These are phyloP conservation scores for Forsythia viridissima DNA, from an alignment of 257 asterid species.

Conservation along the genomic window DNA sequence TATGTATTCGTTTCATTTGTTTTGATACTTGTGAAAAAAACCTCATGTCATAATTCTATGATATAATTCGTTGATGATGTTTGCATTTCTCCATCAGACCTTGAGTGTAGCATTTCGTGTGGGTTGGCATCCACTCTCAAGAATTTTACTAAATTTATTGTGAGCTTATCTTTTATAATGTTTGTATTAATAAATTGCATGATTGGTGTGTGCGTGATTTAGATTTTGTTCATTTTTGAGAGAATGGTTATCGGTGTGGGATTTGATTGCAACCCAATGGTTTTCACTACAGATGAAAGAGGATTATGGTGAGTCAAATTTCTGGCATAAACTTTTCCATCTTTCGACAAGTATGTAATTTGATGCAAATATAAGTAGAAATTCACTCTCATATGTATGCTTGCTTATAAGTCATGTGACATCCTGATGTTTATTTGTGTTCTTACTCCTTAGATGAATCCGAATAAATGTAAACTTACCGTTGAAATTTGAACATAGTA, in stretches of 20 bases:
- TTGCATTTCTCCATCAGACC: constrained; percentile 96
- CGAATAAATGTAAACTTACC: too few relatives aligned
- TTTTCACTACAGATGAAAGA: constrained; percentile 79
- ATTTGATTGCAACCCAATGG: constrained; percentile 94
- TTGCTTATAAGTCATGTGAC: too few relatives aligned
- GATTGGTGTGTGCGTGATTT: constrained; percentile 26
- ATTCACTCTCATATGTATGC: too few relatives aligned
- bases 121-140: constrained; percentile 92
- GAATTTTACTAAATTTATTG: constrained; percentile 27
- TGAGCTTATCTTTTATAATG: constrained; percentile 9
- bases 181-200: constrained; percentile 24
- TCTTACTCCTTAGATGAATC: too few relatives aligned
- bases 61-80: constrained; percentile 94
- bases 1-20: constrained; percentile 2
- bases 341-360: too few relatives aligned
- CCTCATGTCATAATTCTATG: constrained; percentile 94
- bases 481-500: too few relatives aligned
- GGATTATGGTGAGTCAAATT: constrained; percentile 65
- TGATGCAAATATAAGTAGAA: too few relatives aligned
- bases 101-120: constrained; percentile 87
- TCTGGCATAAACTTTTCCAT: too few relatives aligned
- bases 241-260: constrained; percentile 95
- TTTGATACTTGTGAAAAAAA: constrained; percentile 13
- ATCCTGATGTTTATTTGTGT: too few relatives aligned
- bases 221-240: constrained; percentile 87